Percentiles rank a stretch among this genome's conserved stretches.
phyloP scores from a whole-genome alignment of 805 yeast genomes.

The Lipomyces lipofer region DNA sequence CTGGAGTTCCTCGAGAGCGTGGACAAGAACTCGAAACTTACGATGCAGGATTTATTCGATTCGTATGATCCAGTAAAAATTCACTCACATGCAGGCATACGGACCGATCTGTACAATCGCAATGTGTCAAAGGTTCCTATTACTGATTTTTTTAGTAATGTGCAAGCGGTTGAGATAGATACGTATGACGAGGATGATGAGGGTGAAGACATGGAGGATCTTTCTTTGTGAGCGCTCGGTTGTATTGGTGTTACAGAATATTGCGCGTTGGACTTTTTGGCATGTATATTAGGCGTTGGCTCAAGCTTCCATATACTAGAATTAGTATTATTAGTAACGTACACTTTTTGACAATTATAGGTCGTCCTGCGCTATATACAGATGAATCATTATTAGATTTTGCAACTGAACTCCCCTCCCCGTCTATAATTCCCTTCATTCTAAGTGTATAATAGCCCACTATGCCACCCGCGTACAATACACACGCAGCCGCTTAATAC shows the following conservation, averaged over 20 bases:
- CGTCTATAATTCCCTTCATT: too few species aligned
- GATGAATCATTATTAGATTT: too few species aligned
- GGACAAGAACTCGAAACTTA: conserved; percentile 68
- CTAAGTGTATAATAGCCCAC: conserved; percentile 1
- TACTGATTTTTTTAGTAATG: conserved; percentile 85
- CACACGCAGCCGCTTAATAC: conserved; percentile 86
- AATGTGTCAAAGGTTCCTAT: conserved; percentile 67
- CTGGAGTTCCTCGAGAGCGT: conserved; percentile 83
- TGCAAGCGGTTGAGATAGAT: conserved; percentile 32
- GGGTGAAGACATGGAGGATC: conserved; percentile 4
- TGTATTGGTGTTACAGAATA: too few species aligned
- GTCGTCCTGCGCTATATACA: background rate
- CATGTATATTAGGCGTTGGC: too few species aligned
- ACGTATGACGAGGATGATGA: conserved; percentile 18
- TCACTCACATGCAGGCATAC: conserved; percentile 91
- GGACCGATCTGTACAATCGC: conserved; percentile 73
- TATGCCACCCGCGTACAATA: conserved; percentile 54
- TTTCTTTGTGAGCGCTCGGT: too few species aligned
- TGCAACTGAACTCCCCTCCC: too few species aligned
- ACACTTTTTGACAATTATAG: background rate
- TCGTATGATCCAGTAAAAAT: conserved; percentile 81
- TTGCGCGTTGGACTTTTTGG: too few species aligned
- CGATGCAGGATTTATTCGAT: conserved; percentile 81
- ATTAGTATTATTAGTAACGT: background rate
- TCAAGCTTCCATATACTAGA: background rate